A percentile compares a stretch with the other conserved stretches of the same genome.
Evolutionary conservation across 306 rosid genomes (phyloP).

Genomic region (Begonia fuchsioides): DNA sequence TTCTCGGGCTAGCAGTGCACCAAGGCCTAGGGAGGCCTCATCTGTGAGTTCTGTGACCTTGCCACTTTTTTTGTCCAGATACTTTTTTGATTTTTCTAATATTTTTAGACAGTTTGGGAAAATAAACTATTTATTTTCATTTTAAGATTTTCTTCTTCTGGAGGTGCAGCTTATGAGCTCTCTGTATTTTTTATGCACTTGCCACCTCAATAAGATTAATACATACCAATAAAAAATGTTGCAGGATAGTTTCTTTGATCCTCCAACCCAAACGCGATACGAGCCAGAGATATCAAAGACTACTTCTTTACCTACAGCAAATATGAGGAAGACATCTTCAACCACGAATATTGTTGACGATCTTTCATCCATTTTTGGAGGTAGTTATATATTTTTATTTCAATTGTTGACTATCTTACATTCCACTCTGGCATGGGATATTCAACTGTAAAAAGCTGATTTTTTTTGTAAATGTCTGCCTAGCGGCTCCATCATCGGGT

Average conservation of each 20-base stretch:
- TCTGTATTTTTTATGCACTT: no score
- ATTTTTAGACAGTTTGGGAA: no score
- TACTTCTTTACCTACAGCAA: constrained; percentile 36
- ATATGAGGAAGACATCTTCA: constrained; percentile 66
- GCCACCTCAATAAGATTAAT: no score
- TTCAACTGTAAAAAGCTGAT: constrained; percentile 2
- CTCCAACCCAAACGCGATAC: constrained; percentile 43
- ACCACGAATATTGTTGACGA: constrained; percentile 76
- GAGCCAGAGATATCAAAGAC: constrained; percentile 44
- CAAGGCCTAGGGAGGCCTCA: constrained; percentile 72
- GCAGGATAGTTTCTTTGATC: constrained; percentile 42
- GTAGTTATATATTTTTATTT: constrained; percentile 31
- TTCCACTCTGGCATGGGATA: constrained; percentile 9
- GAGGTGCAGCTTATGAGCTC: no score
- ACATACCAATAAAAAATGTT: not conserved
- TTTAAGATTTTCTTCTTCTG: no score
- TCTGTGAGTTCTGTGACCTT: constrained; percentile 36
- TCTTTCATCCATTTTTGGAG: constrained; percentile 84
- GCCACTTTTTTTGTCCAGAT: constrained; percentile 9
- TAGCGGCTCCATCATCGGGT: constrained; percentile 36
- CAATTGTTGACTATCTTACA: no score
- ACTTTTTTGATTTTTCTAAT: not conserved
- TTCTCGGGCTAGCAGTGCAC: constrained; percentile 60
- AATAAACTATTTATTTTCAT: no score
- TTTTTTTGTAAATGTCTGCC: constrained; percentile 1